A percentile compares a stretch with the other conserved stretches of the same genome.
These are phyloP conservation scores for Eleusine coracana DNA, from an alignment of 176 grass and related monocot species.

Conservation along the genomic window DNA sequence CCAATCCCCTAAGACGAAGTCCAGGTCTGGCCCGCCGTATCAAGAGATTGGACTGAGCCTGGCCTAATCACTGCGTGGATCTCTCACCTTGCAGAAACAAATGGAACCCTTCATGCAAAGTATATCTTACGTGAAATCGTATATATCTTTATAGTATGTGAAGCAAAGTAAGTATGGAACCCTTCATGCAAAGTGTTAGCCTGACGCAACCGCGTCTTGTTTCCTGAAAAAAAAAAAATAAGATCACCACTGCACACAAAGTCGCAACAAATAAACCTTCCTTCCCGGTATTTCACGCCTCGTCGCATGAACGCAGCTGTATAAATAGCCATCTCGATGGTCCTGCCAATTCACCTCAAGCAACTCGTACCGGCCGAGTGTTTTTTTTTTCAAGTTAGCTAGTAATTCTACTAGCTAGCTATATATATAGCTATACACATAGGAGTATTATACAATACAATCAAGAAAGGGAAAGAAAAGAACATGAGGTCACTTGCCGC, in stretches of 20 bases:
- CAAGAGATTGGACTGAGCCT: not conserved
- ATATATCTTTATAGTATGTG: not conserved
- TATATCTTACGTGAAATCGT: not conserved
- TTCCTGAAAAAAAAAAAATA: conserved; percentile 29
- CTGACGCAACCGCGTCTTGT: not conserved
- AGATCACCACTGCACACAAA: conserved; percentile 30
- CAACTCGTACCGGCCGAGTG: not conserved
- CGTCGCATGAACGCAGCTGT: not conserved
- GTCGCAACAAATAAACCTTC: conserved; percentile 25
- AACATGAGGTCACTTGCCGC: conserved; percentile 28
- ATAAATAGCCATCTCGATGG: conserved; percentile 19
- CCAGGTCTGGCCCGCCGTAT: not conserved
- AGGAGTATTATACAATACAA: too few species aligned
- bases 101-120: too few species aligned
- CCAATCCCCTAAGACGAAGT: not conserved
- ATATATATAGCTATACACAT: not conserved
- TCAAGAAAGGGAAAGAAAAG: not conserved
- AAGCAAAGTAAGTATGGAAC: conserved; percentile 2
- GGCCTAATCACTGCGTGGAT: not conserved
- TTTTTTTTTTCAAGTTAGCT: not conserved
- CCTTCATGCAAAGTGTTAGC: not conserved
- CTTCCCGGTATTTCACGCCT: conserved; percentile 26
- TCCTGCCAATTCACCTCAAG: conserved; percentile 3
- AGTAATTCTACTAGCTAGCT: conserved; percentile 16
- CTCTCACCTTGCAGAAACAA: too few species aligned